Percentiles rank a stretch among this genome's conserved stretches.
phyloP scores from a whole-genome alignment of 441 rosid genomes.

The Biscutella laevigata region DNA sequence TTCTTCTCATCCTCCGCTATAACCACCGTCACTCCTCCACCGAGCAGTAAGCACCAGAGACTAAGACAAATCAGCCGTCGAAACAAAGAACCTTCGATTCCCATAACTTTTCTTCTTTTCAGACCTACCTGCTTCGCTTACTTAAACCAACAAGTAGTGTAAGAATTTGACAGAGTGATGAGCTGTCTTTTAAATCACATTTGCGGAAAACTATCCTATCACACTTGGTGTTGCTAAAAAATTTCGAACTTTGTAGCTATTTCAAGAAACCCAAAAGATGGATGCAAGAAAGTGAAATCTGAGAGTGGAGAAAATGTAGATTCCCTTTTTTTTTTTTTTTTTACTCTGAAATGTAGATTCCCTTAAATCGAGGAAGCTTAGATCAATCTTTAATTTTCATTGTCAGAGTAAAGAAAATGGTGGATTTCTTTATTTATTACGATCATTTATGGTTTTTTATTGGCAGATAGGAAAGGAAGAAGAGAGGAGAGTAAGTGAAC shows the following conservation, averaged over 20 bases:
- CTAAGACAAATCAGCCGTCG: slow-evolving; percentile 11
- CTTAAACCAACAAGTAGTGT: slow-evolving; percentile 9
- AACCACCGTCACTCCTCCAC: slow-evolving; percentile 23
- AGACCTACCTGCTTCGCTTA: slow-evolving; percentile 14
- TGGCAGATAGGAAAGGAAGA: not conserved
- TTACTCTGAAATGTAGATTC: not conserved
- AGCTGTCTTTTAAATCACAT: slow-evolving; percentile 24
- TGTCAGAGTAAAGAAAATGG: slow-evolving; percentile 3
- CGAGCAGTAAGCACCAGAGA: slow-evolving; percentile 16
- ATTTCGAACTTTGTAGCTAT: slow-evolving; percentile 10
- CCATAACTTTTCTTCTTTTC: not conserved
- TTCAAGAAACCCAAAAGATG: not conserved
- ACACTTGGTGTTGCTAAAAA: not conserved
- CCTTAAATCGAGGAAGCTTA: not conserved
- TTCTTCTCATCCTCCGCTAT: slow-evolving; percentile 21
- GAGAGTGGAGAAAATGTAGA: no score
- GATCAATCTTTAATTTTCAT: not conserved
- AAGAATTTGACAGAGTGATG: slow-evolving; percentile 16
- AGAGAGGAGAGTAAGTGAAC: not conserved
- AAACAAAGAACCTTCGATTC: slow-evolving; percentile 2
- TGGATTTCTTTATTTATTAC: not conserved
- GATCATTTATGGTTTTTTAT: slow-evolving; percentile 7
- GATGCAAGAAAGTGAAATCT: not conserved
- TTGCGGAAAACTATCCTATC: slow-evolving; percentile 12
- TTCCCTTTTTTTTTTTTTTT: no score